phyloP scores from a whole-genome alignment of 805 yeast species.

The Candida krabiensis region DNA sequence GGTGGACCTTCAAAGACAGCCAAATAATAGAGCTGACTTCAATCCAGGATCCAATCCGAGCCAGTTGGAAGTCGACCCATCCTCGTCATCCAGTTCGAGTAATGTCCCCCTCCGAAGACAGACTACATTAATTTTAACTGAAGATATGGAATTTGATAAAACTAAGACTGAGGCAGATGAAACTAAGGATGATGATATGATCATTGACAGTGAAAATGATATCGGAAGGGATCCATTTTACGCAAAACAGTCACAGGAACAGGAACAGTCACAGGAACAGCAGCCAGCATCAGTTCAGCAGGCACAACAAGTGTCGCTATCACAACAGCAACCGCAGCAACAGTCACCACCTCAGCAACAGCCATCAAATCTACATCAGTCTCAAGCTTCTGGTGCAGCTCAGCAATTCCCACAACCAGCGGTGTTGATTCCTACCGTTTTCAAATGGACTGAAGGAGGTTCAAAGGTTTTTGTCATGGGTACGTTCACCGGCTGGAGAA shows the following conservation, averaged over 20 bases:
- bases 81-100: slow-evolving; percentile 5
- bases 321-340: slow-evolving; percentile 2
- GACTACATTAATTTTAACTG: slow-evolving; percentile 70
- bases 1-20: slow-evolving; percentile 31
- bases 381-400: too few species aligned
- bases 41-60: not conserved
- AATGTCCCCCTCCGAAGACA: slow-evolving; percentile 46
- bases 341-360: not conserved
- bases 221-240: slow-evolving; percentile 21
- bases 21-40: slow-evolving; percentile 1
- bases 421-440: slow-evolving; percentile 53
- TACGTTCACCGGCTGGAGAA: slow-evolving; percentile 96
- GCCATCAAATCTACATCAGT: too few species aligned
- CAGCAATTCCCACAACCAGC: slow-evolving; percentile 22
- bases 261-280: slow-evolving; percentile 8
- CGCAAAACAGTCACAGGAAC: slow-evolving; percentile 19
- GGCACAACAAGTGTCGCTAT: slow-evolving; percentile 6
- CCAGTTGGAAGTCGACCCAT: too few species aligned
- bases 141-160: slow-evolving; percentile 59
- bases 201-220: slow-evolving; percentile 29
- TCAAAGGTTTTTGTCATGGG: slow-evolving; percentile 94
- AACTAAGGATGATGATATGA: slow-evolving; percentile 31
- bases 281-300: slow-evolving; percentile 10
- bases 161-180: slow-evolving; percentile 39
- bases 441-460: slow-evolving; percentile 97